phyloP scores from a whole-genome alignment of 805 yeast genomes.

The Ogataea haglerorum region DNA sequence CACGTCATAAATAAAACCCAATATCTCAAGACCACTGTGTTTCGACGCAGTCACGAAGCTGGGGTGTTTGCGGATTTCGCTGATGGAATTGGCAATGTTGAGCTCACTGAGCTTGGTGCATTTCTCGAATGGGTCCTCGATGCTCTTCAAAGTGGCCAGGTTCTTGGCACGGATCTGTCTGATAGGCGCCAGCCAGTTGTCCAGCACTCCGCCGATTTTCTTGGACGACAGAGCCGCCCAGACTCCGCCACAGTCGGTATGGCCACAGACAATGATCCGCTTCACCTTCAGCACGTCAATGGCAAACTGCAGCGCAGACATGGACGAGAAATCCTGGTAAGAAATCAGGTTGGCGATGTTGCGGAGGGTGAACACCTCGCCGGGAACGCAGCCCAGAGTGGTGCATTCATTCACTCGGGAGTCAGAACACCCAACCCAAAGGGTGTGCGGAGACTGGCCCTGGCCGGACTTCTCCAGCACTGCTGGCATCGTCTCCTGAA shows the following conservation, averaged over 20 bases:
- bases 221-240: slow-evolving; percentile 71
- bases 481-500: slow-evolving; percentile 50
- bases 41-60: slow-evolving; percentile 64
- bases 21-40: slow-evolving; percentile 63
- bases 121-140: slow-evolving; percentile 49
- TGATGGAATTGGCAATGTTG: slow-evolving; percentile 71
- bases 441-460: slow-evolving; percentile 90
- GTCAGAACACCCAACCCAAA: slow-evolving; percentile 94
- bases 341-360: slow-evolving; percentile 80
- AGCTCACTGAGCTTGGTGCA: slow-evolving; percentile 68
- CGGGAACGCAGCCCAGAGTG: slow-evolving; percentile 73
- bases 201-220: slow-evolving; percentile 64
- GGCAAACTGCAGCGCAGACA: slow-evolving; percentile 83
- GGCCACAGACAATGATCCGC: slow-evolving; percentile 87
- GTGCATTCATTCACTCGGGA: slow-evolving; percentile 83
- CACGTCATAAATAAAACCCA: slow-evolving; percentile 84
- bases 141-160: slow-evolving; percentile 44
- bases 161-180: slow-evolving; percentile 67
- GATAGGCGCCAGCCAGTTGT: slow-evolving; percentile 67
- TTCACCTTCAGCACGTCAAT: slow-evolving; percentile 77
- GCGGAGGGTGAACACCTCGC: slow-evolving; percentile 86
- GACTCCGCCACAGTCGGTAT: slow-evolving; percentile 92
- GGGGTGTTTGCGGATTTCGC: slow-evolving; percentile 60
- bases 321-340: slow-evolving; percentile 66
- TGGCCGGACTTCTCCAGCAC: slow-evolving; percentile 62